These are phyloP conservation scores for Plasmodium knowlesi DNA, from an alignment of 169 alveolate species.

Conservation along the genomic window DNA sequence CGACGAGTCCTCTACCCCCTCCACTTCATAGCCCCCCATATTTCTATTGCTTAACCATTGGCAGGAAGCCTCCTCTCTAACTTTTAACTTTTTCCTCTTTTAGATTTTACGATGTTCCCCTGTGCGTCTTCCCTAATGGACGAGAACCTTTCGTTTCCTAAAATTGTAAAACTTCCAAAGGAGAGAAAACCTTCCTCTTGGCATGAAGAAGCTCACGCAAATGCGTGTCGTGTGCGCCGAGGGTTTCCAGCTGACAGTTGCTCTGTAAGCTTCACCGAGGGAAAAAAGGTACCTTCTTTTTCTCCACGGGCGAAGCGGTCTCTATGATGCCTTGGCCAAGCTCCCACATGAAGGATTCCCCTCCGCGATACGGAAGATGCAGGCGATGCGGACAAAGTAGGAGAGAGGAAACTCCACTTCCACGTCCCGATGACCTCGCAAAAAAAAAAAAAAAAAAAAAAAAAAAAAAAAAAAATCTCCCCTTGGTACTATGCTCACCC, in stretches of 20 bases:
- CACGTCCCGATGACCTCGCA: not conserved
- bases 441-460: too few species aligned
- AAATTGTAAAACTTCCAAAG: not conserved
- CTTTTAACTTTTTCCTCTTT: not conserved
- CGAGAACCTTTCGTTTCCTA: not conserved
- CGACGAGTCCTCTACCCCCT: not conserved
- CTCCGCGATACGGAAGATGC: not conserved
- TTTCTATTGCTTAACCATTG: not conserved
- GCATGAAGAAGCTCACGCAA: not conserved
- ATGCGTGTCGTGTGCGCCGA: not conserved
- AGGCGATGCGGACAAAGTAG: not conserved
- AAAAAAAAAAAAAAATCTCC: not conserved
- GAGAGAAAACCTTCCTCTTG: not conserved
- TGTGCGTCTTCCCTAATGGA: not conserved
- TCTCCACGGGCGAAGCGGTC: not conserved
- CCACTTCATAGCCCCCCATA: not conserved
- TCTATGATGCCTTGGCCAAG: not conserved
- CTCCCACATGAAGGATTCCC: not conserved
- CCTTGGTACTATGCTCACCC: not conserved
- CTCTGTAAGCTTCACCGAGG: not conserved
- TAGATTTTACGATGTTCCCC: not conserved
- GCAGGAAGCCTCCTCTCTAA: not conserved
- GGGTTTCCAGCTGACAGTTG: not conserved
- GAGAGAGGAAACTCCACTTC: not conserved
- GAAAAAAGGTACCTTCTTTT: not conserved